These are phyloP conservation scores for Nectriaceae sp. DNA, from an alignment of 2,329 filamentous ascomycete genomes.

Conservation along the genomic window DNA sequence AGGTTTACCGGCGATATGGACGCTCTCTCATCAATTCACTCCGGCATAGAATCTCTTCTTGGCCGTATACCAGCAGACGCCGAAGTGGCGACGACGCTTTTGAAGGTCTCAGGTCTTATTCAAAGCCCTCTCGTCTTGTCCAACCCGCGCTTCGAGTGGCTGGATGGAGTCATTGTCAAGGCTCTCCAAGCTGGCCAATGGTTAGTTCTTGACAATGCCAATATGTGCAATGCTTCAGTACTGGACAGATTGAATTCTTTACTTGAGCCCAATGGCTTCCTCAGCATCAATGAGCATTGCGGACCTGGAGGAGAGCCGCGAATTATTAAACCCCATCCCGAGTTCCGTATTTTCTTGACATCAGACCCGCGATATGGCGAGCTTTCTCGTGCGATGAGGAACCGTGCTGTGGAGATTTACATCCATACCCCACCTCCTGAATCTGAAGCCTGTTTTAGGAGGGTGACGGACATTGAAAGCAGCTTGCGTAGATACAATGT, in stretches of 20 bases:
- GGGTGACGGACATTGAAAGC: constrained; percentile 51
- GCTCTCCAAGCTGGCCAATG: constrained; percentile 85
- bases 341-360: constrained; percentile 92
- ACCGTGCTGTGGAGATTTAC: constrained; percentile 88
- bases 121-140: constrained; percentile 58
- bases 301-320: constrained; percentile 78
- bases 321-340: constrained; percentile 76
- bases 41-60: constrained; percentile 42
- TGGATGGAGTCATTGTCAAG: constrained; percentile 88
- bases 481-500: constrained; percentile 49
- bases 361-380: constrained; percentile 92
- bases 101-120: constrained; percentile 52
- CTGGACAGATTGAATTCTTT: constrained; percentile 93
- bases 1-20: constrained; percentile 39
- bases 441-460: constrained; percentile 36
- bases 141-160: constrained; percentile 89
- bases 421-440: constrained; percentile 53
- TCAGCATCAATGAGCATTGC: constrained; percentile 93
- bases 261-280: constrained; percentile 82
- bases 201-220: constrained; percentile 96
- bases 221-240: constrained; percentile 92
- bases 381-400: constrained; percentile 93
- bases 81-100: constrained; percentile 48
- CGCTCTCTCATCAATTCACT: constrained; percentile 40
- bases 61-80: constrained; percentile 44